Evolutionary conservation across 768 basidiomycete genomes (phyloP).

Genomic region (Fomitopsis serialis): DNA sequence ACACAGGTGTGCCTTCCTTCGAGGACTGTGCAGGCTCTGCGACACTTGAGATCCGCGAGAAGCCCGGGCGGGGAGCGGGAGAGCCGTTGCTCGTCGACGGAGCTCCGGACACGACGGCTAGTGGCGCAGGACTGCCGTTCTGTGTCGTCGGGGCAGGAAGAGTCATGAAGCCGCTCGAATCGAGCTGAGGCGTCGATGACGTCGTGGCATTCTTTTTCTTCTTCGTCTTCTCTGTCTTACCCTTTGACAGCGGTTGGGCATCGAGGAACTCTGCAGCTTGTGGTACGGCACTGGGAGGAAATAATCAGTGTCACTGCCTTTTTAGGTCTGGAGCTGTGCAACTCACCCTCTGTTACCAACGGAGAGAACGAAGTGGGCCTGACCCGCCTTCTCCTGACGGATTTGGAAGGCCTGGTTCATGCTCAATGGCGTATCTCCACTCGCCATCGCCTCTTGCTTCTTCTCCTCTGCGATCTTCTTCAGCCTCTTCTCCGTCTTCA

Average conservation of each 20-base stretch:
- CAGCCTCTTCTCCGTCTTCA: constrained; percentile 94
- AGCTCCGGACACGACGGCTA: constrained; percentile 15
- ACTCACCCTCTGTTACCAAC: constrained; percentile 91
- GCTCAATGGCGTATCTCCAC: constrained; percentile 92
- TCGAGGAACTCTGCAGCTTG: constrained; percentile 80
- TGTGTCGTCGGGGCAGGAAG: constrained; percentile 47
- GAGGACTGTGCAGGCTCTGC: constrained; percentile 43
- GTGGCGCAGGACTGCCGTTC: constrained; percentile 38
- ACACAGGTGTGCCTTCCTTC: constrained; percentile 47
- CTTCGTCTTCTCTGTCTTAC: constrained; percentile 78
- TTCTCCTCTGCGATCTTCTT: constrained; percentile 98
- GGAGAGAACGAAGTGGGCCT: constrained; percentile 93
- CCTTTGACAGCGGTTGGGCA: constrained; percentile 73
- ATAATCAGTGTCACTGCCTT: constrained; percentile 10
- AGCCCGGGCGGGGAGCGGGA: constrained; percentile 67
- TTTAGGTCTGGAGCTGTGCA: background rate
- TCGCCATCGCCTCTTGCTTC: constrained; percentile 89
- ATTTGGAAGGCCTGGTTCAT: constrained; percentile 94
- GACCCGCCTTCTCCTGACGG: constrained; percentile 89
- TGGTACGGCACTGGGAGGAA: constrained; percentile 65
- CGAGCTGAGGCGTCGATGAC: constrained; percentile 39
- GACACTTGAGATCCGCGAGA: constrained; percentile 65
- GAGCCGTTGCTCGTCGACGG: constrained; percentile 37
- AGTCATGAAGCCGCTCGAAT: constrained; percentile 63
- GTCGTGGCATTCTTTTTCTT: constrained; percentile 70